Base-by-base conservation (phyloP, 2,329 filamentous ascomycete species). In the Colletotrichum graminicola region DNA sequence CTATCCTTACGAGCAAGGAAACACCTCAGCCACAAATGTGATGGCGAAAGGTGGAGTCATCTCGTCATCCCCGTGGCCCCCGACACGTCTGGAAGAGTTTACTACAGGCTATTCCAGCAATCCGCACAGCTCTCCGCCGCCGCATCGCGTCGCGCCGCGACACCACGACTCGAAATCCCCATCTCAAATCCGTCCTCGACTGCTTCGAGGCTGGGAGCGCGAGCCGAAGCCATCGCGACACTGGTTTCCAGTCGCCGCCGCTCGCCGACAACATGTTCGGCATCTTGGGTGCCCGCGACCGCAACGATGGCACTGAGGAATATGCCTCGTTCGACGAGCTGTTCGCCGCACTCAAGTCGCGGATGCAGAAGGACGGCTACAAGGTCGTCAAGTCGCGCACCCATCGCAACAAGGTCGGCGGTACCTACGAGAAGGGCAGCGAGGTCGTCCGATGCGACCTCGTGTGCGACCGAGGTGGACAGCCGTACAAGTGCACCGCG, bases 331-430 rank as follows among this genome's bases (percentile, higher is more conserved):
- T 81, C 72, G 83, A 84, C 21, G 82, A 84, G 18, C 78, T 84
- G 29, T 82, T 84, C 73, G 77, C 77, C 52, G 78, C 82, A 45
- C 77, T 84, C 49, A 83, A 80, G 71, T 77, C 78, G 62, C 80
- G 80, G 43, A 84, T 84, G 79, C 78, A 81, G 68, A 83, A 82
- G 74, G 80, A 84, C 68, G 83, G 83, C 70, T 84, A 84, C 80
- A 84, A 84, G 73, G 81, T 84, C 65, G 83, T 84, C 77, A 84
- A 84, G 75, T 78, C 81, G 39, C 79, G 83, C 69, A 84, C 82
- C 34, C 82, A 84, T 75, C 81, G 82, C 71, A 79, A 80, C 70
- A 80, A 82, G 62, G 78, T 82, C 70, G 81, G 81, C 56, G 82
- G 81, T 54, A 79, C 81, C 45, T 80, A 82, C 74, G 78, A 81